Percentiles rank a stretch among this genome's conserved stretches.
These are phyloP conservation scores for Fusarium proliferatum DNA, from an alignment of 2,329 filamentous ascomycete genomes.

Conservation along the genomic window DNA sequence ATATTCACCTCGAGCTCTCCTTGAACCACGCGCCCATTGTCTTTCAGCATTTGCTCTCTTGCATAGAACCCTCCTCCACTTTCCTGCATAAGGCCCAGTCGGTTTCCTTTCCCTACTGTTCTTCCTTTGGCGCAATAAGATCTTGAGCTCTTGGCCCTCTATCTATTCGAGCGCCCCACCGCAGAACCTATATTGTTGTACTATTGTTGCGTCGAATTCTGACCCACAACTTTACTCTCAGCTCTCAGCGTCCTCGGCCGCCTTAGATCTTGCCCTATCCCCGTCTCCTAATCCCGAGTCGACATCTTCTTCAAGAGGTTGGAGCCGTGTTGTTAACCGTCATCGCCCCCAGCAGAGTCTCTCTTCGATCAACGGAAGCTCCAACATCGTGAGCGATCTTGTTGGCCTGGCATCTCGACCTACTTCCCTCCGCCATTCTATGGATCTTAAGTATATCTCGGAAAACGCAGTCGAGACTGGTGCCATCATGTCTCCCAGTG, in stretches of 20 bases:
- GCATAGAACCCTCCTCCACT: conserved; percentile 5
- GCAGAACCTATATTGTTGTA: conserved; percentile 15
- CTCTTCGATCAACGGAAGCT: conserved; percentile 58
- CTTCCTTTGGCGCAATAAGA: not conserved
- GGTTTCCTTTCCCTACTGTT: not conserved
- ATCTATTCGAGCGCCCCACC: not conserved
- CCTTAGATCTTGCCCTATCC: conserved; percentile 81
- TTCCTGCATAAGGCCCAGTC: not conserved
- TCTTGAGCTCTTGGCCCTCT: conserved; percentile 22
- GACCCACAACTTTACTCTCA: conserved; percentile 57
- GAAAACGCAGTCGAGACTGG: conserved; percentile 56
- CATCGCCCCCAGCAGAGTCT: conserved; percentile 75
- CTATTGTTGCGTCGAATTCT: conserved; percentile 46
- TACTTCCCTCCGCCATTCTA: conserved; percentile 66
- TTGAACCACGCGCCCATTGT: conserved; percentile 12
- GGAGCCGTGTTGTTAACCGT: conserved; percentile 70
- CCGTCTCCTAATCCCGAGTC: conserved; percentile 72
- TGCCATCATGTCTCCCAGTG: conserved; percentile 58
- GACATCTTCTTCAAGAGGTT: conserved; percentile 59
- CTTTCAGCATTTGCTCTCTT: conserved; percentile 17
- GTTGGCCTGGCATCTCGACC: conserved; percentile 61
- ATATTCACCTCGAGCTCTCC: conserved; percentile 28
- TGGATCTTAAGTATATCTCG: conserved; percentile 64
- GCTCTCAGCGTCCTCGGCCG: conserved; percentile 83
- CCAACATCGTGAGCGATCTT: conserved; percentile 58